These are phyloP conservation scores for Myriosclerotinia curreyana DNA, from an alignment of 2,329 filamentous ascomycete species.

Conservation along the genomic window DNA sequence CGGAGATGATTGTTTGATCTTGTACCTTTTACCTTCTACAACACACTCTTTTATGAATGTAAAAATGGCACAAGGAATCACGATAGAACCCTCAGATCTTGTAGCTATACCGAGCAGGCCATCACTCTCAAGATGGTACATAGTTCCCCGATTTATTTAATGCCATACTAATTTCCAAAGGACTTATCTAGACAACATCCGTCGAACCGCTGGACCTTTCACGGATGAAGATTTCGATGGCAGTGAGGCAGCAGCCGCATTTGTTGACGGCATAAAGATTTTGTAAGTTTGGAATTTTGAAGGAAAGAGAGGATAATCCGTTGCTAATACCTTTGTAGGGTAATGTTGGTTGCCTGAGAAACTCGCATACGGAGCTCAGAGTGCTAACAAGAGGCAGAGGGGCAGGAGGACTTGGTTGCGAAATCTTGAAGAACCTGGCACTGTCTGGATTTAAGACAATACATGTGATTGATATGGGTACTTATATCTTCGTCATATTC, in stretches of 20 bases:
- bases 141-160: not conserved
- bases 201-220: constrained; percentile 75
- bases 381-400: constrained; percentile 55
- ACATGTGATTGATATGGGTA: constrained; percentile 98
- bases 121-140: constrained; percentile 31
- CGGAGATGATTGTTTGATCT: not conserved
- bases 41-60: not conserved
- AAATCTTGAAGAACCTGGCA: constrained; percentile 94
- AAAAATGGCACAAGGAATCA: not conserved
- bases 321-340: constrained; percentile 27
- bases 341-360: constrained; percentile 36
- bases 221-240: constrained; percentile 58
- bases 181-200: constrained; percentile 79
- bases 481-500: constrained; percentile 19
- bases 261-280: constrained; percentile 68
- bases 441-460: constrained; percentile 95
- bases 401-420: constrained; percentile 89
- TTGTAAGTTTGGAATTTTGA: constrained; percentile 49
- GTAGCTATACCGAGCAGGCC: not conserved
- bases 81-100: not conserved
- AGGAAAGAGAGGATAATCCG: constrained; percentile 24
- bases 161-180: constrained; percentile 45
- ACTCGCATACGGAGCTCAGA: not conserved
- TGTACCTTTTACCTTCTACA: not conserved
- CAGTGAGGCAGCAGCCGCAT: constrained; percentile 51